A percentile compares a stretch with the other conserved stretches of the same genome.
phyloP scores from a whole-genome alignment of 1,139 yeast species.

The Arxiozyma bovina region DNA sequence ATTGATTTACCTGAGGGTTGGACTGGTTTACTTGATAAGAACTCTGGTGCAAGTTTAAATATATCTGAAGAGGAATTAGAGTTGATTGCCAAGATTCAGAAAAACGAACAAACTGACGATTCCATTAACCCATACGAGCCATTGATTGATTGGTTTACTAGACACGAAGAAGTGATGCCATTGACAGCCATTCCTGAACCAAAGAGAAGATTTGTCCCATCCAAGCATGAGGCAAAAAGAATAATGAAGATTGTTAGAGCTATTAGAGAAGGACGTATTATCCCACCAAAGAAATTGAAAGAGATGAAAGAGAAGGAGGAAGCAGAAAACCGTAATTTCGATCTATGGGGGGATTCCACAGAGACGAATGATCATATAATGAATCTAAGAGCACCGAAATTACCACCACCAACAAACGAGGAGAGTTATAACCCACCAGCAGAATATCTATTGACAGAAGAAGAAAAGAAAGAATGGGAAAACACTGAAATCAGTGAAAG shows the following conservation, averaged over 20 bases:
- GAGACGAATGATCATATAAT: constrained; percentile 66
- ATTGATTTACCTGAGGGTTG: constrained; percentile 96
- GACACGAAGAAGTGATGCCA: constrained; percentile 82
- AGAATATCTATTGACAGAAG: constrained; percentile 75
- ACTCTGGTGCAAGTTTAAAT: constrained; percentile 82
- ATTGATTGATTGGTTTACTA: constrained; percentile 90
- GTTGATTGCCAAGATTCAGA: constrained; percentile 75
- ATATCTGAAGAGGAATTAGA: constrained; percentile 85
- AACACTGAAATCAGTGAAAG: constrained; percentile 68
- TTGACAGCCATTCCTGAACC: constrained; percentile 92
- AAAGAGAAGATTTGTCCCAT: constrained; percentile 90
- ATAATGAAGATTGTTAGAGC: constrained; percentile 95
- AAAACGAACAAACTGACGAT: constrained; percentile 77
- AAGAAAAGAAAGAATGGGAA: constrained; percentile 69
- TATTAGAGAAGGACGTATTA: constrained; percentile 88
- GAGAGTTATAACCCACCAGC: constrained; percentile 97
- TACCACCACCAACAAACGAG: constrained; percentile 93
- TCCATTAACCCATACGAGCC: constrained; percentile 84
- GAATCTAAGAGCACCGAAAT: constrained; percentile 90
- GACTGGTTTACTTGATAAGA: constrained; percentile 91
- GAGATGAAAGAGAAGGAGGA: constrained; percentile 46
- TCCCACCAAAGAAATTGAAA: constrained; percentile 57
- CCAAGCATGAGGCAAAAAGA: constrained; percentile 92
- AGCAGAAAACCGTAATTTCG: constrained; percentile 47
- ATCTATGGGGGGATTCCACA: constrained; percentile 71